Percentiles rank a stretch among this genome's conserved stretches.
phyloP scores from a whole-genome alignment of 768 basidiomycete genomes.

The Boletus subparvulus region DNA sequence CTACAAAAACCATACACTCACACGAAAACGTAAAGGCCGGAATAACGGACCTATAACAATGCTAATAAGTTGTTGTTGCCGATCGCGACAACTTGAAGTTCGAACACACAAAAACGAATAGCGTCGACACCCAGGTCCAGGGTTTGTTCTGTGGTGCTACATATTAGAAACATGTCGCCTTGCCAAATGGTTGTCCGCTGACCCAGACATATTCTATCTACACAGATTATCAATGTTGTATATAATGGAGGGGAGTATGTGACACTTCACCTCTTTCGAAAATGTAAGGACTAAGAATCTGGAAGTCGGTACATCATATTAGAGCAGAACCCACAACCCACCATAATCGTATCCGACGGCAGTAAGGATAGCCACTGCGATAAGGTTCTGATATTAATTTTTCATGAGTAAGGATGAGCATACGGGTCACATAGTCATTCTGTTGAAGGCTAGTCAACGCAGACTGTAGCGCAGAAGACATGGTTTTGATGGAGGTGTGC shows the following conservation, averaged over 20 bases:
- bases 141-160: neutral
- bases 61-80: neutral
- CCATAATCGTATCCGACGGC: no score
- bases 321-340: no score
- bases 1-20: neutral
- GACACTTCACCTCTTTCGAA: constrained; percentile 2
- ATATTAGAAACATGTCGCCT: neutral
- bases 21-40: neutral
- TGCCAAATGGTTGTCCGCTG: no score
- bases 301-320: no score
- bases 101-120: constrained; percentile 6
- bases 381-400: no score
- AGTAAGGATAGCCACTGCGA: no score
- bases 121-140: neutral
- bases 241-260: neutral
- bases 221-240: neutral
- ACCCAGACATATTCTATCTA: neutral
- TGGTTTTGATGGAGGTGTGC: neutral
- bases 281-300: constrained; percentile 9
- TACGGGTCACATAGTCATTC: no score
- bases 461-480: neutral
- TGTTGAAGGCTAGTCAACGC: no score
- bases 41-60: constrained; percentile 6
- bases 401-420: no score
- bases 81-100: neutral